Evolutionary conservation across 2,329 filamentous ascomycete genomes (phyloP).

Genomic region (Calonectria crousiana): DNA sequence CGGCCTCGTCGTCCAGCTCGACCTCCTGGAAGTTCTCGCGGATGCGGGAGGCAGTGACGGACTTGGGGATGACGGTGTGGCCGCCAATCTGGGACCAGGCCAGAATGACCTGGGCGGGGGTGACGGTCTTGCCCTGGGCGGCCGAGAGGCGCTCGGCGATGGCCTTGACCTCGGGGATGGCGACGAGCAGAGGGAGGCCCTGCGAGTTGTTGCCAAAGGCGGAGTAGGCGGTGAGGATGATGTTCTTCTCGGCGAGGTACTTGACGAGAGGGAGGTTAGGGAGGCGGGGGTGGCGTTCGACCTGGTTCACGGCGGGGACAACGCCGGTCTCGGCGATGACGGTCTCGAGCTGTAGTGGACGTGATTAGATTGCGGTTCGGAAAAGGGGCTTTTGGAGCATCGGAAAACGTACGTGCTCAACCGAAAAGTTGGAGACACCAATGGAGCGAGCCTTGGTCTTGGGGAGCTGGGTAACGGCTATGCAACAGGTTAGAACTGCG

Average conservation of each 20-base stretch:
- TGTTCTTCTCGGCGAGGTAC: slow-evolving; percentile 72
- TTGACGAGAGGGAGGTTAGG: slow-evolving; percentile 67
- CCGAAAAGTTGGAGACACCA: slow-evolving; percentile 80
- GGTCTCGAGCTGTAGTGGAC: slow-evolving; percentile 58
- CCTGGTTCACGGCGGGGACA: slow-evolving; percentile 73
- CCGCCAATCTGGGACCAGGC: slow-evolving; percentile 71
- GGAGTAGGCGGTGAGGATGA: slow-evolving; percentile 76
- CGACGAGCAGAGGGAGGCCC: slow-evolving; percentile 65
- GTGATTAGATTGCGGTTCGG: slow-evolving; percentile 20
- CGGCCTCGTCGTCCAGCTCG: slow-evolving; percentile 69
- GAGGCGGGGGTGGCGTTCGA: slow-evolving; percentile 76
- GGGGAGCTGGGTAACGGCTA: slow-evolving; percentile 67
- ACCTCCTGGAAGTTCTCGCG: slow-evolving; percentile 77
- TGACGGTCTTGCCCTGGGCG: slow-evolving; percentile 52
- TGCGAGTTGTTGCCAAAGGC: slow-evolving; percentile 62
- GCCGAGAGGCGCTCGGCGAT: slow-evolving; percentile 62
- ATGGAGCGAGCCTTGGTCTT: slow-evolving; percentile 74
- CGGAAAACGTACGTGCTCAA: slow-evolving; percentile 58
- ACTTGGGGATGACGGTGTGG: slow-evolving; percentile 82
- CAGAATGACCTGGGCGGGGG: slow-evolving; percentile 62
- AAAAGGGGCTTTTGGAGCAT: background rate
- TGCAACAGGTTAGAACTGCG: background rate
- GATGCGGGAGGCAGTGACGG: slow-evolving; percentile 76
- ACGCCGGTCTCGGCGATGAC: slow-evolving; percentile 69
- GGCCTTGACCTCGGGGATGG: slow-evolving; percentile 66